Evolutionary conservation across 176 grass and related monocot genomes (phyloP), one percentile per base, ranked within the genome.

Genomic region (Aegilops longissima): DNA sequence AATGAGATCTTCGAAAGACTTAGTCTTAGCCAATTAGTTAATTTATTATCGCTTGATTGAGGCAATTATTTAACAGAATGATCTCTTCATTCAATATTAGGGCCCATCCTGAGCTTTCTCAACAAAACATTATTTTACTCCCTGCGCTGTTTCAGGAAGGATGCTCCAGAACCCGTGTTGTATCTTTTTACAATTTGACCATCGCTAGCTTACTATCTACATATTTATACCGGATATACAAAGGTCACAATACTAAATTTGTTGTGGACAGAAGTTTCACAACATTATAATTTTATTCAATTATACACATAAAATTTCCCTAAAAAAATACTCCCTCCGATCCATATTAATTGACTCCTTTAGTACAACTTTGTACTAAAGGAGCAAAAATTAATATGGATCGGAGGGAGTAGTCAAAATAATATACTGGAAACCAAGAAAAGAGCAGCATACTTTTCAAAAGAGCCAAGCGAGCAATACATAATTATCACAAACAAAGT

Each of bases 51-150:
- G 8, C 42, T 82, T 67, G 25, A 33, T 66, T 73, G 33, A 81
- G 59, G 77, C 12, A 23, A 49, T 45, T 35, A 80, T 9, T 72
- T 73, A 78, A 61, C 76, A 78, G 52, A 38, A n/a, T 38, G 31
- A 38, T 61, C 54, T 79, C 35, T 40, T 40, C 21, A 40, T 63
- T 40, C 0, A 65, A 17, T 18, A 80, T 14, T 52, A 35, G 65
- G 25, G 20, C n/a, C 42, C 40, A 81, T 6, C 33, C 63, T 3
- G 3, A 51, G 17, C 36, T 80, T 80, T 36, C 76, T 38, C 59
- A 61, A 80, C 59, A 64, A 64, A 79, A 18, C 75, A 78, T 59
- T 31, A 47, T 47, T 47, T 47, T 78, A 77, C 27, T 56, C 47
- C 74, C 25, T 54, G 8, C 1, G 1, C 21, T 78, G 5, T 56